phyloP scores from a whole-genome alignment of 345 rosid species.

The Linum tenue region DNA sequence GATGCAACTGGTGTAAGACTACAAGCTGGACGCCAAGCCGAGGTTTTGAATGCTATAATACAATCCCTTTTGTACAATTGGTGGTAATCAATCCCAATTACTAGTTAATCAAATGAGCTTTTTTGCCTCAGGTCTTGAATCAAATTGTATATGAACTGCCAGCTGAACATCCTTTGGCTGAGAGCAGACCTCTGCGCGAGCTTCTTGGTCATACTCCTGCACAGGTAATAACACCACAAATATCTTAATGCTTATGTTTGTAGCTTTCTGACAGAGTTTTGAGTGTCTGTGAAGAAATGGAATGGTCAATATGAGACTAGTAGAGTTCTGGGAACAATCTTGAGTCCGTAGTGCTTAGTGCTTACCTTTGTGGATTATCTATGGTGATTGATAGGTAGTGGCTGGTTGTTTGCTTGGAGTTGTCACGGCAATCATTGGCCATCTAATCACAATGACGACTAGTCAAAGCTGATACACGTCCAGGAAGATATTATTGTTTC shows the following conservation, averaged over 20 bases:
- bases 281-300: not conserved
- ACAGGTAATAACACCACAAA: conserved; percentile 35
- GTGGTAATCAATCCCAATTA: not conserved
- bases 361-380: not conserved
- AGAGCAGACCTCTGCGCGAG: conserved; percentile 69
- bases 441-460: conserved; percentile 26
- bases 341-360: not conserved
- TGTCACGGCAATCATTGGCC: conserved; percentile 46
- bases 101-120: not conserved
- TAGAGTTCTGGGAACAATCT: too few relatives aligned
- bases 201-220: conserved; percentile 87
- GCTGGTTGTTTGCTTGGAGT: conserved; percentile 74
- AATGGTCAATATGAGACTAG: not conserved
- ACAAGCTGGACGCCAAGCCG: conserved; percentile 93
- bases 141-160: conserved; percentile 93
- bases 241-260: not conserved
- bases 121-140: conserved; percentile 56
- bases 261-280: not conserved
- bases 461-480: conserved; percentile 16
- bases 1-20: conserved; percentile 85
- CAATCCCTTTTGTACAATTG: not conserved
- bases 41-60: conserved; percentile 34
- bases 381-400: conserved; percentile 39
- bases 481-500: not conserved
- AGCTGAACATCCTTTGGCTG: conserved; percentile 86